Evolutionary conservation across 345 rosid genomes (phyloP).

Genomic region (Erucastrum elatum): DNA sequence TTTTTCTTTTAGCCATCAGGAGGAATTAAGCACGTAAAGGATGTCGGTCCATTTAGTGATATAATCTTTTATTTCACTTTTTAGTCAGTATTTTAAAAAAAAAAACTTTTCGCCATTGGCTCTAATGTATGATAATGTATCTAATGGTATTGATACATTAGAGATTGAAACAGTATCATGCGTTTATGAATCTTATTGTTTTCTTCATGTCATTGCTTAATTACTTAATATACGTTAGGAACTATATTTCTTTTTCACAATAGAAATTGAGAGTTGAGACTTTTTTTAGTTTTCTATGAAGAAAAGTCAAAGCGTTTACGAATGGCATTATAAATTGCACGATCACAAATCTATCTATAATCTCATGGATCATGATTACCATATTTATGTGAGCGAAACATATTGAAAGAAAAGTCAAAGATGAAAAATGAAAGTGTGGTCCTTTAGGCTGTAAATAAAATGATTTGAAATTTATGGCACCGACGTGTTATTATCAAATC

Average conservation of each 20-base stretch:
- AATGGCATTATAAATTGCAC: not conserved
- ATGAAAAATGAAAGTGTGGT: not conserved
- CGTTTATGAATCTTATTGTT: not conserved
- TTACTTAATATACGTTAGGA: not conserved
- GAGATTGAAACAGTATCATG: not conserved
- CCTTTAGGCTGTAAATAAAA: not conserved
- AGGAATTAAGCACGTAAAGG: too few species aligned
- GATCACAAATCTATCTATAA: not conserved
- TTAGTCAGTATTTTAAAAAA: too few species aligned
- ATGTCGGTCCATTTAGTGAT: constrained; percentile 26
- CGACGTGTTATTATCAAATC: not conserved
- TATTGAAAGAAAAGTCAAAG: not conserved
- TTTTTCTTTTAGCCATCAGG: not conserved
- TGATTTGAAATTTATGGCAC: not conserved
- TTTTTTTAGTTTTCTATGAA: not conserved
- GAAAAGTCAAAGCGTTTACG: not conserved
- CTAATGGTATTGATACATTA: not conserved
- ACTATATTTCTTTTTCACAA: not conserved
- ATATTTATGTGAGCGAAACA: not conserved
- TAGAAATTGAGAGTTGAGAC: not conserved
- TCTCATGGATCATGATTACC: not conserved
- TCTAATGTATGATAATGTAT: not conserved
- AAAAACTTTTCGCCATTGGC: not conserved
- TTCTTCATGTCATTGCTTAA: too few species aligned
- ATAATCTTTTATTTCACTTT: not conserved